phyloP scores from a whole-genome alignment of 2,329 filamentous ascomycete species.

The Stylonectria norvegica region DNA sequence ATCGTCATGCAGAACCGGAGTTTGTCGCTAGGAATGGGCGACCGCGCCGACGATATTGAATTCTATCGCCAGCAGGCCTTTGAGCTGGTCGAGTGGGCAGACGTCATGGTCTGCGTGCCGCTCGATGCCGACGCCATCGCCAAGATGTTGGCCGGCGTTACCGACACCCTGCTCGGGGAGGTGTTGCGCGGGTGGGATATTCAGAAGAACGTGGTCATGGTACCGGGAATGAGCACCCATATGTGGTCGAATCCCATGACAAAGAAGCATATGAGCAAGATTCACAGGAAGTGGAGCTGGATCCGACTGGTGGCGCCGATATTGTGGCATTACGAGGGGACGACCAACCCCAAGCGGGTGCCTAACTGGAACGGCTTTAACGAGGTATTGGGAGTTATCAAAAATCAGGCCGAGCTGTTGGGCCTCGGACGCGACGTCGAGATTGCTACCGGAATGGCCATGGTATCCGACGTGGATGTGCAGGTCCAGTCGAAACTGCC shows the following conservation, averaged over 20 bases:
- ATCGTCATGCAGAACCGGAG: conserved; percentile 56
- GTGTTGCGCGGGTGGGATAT: conserved; percentile 83
- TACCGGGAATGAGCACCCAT: conserved; percentile 82
- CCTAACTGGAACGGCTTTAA: conserved; percentile 64
- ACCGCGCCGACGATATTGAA: conserved; percentile 48
- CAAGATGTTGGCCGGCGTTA: conserved; percentile 82
- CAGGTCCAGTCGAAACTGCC: conserved; percentile 56
- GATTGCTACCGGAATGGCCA: conserved; percentile 41
- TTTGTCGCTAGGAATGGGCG: conserved; percentile 30
- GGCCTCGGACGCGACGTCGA: conserved; percentile 70
- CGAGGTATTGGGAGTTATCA: conserved; percentile 69
- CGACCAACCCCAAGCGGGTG: conserved; percentile 48
- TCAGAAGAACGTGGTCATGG: conserved; percentile 77
- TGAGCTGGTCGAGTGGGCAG: conserved; percentile 81
- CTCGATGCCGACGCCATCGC: conserved; percentile 81
- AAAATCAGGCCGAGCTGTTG: conserved; percentile 73
- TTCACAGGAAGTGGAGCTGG: conserved; percentile 83
- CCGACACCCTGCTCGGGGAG: conserved; percentile 76
- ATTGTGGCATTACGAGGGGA: conserved; percentile 71
- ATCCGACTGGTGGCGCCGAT: conserved; percentile 77
- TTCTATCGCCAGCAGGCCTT: conserved; percentile 50
- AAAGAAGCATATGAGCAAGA: conserved; percentile 80
- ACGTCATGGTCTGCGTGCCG: conserved; percentile 78
- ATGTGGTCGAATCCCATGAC: conserved; percentile 92
- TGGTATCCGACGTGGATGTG: conserved; percentile 32